Evolutionary conservation across 331 rosid genomes (phyloP), one percentile per base, ranked within the genome.

Genomic region (Malus hybrid): DNA sequence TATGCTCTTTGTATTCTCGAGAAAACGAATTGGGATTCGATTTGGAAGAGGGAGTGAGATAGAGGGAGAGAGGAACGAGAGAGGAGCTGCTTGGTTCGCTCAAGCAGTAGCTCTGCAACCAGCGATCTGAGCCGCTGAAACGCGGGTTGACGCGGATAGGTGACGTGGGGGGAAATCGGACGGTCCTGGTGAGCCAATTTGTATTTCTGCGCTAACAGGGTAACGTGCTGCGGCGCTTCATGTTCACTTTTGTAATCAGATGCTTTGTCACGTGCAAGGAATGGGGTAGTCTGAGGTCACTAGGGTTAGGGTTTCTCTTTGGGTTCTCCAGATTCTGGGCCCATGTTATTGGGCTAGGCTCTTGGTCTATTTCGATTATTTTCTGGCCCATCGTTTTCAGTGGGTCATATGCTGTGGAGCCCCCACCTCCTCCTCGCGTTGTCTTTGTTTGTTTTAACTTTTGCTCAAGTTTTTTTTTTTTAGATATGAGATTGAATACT

Each of bases 21-120:
- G 71, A 42, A 39, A 80, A 77, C 32, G 84, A 76, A 77, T 55
- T 78, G 75, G 72, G 32, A 75, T 54, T 69, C 75, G 77, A 77
- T 57, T 52, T 52, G 59, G n/a, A 1, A 71, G 78, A 33, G 46
- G 46, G 65, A 44, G 80, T 54, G 71, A 55, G 62, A 39, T 70
- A 16, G 56, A 42, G 65, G 8, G 42, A 36, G 59, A 33, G 73
- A 67, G 67, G 29, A 60, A 34, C 39, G 66, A 65, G 69, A 73
- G 70, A 67, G 73, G 81, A 88, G 88, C 79, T 76, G 76, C 90
- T 87, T 84, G 89, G 86, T 86, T 87, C 90, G 90, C 72, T 78
- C 81, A 70, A 81, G 89, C 93, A 88, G 93, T 86, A 72, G 55
- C 90, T 86, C 93, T 83, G 96, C 79, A 86, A 83, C 75, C 54